Percentiles rank a stretch among this genome's conserved stretches.
Conservation (phyloP, 106 monocot genomes). For the Hemerocallis citrina region DNA sequence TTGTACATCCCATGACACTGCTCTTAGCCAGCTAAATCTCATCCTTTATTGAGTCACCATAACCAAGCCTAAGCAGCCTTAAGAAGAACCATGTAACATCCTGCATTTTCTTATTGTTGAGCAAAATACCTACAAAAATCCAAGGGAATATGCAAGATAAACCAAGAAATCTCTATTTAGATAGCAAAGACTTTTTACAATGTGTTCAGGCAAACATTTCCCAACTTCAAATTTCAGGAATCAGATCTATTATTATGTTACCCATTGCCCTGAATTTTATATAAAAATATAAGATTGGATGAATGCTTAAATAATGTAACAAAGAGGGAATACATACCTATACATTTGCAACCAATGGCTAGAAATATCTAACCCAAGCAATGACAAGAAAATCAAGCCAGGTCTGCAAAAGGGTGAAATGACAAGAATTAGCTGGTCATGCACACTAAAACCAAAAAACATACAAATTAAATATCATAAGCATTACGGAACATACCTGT, state of each 20-base stretch:
- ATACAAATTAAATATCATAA: neutral
- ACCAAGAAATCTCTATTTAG: neutral
- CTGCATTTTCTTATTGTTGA: no score
- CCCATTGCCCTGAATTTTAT: neutral
- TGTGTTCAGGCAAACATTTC: neutral
- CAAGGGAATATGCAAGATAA: neutral
- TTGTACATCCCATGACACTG: neutral
- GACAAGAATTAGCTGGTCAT: neutral
- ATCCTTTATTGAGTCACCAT: no score
- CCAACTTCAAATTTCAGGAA: neutral
- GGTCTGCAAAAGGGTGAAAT: constrained; percentile 40
- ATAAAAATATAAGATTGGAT: neutral
- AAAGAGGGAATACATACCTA: constrained; percentile 32
- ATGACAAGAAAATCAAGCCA: constrained; percentile 72
- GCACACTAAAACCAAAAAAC: neutral
- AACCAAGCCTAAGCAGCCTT: no score
- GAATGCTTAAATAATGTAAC: neutral
- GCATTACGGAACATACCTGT: constrained; percentile 42
- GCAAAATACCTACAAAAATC: no score
- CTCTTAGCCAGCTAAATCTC: neutral
- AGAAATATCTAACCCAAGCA: constrained; percentile 86
- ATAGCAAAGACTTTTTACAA: neutral
- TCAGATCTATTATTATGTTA: neutral
- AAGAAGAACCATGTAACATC: no score
- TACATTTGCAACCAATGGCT: constrained; percentile 99